Evolutionary conservation across 371 early-diverging fungal species (phyloP).

Genomic region (Syncephalastrum sp.): DNA sequence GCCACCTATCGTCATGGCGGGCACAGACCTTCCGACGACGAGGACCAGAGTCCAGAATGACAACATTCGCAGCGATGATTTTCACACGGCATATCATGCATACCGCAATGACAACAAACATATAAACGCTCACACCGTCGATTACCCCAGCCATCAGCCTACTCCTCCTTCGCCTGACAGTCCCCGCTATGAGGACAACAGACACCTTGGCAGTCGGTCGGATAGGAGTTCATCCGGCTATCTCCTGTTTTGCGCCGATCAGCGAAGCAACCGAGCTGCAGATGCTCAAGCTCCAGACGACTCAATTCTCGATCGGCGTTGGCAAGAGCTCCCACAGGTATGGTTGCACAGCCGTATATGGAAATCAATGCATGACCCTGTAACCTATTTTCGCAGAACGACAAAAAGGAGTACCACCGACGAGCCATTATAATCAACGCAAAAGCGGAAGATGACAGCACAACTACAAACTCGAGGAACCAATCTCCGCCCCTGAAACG

Average conservation of each 20-base stretch:
- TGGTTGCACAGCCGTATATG: constrained; percentile 1
- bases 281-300: constrained; percentile 4
- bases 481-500: constrained; percentile 5
- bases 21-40: too few species aligned
- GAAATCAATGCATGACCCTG: neutral
- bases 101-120: too few species aligned
- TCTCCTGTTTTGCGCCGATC: constrained; percentile 12
- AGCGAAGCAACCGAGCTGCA: constrained; percentile 7
- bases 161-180: too few species aligned
- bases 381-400: constrained; percentile 5
- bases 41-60: too few species aligned
- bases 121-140: too few species aligned
- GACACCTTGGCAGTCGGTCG: neutral
- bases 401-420: constrained; percentile 12
- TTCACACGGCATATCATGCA: too few species aligned
- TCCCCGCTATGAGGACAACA: too few species aligned
- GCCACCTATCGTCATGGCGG: too few species aligned
- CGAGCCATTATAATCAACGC: constrained; percentile 15
- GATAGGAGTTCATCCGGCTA: constrained; percentile 9
- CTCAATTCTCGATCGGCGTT: constrained; percentile 9
- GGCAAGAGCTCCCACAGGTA: constrained; percentile 13
- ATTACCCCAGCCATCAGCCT: too few species aligned
- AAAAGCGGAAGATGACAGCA: constrained; percentile 12
- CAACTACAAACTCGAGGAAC: neutral
- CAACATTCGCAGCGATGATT: too few species aligned